phyloP scores from a whole-genome alignment of 164 flowering plant genomes.

The Macadamia tetraphylla region DNA sequence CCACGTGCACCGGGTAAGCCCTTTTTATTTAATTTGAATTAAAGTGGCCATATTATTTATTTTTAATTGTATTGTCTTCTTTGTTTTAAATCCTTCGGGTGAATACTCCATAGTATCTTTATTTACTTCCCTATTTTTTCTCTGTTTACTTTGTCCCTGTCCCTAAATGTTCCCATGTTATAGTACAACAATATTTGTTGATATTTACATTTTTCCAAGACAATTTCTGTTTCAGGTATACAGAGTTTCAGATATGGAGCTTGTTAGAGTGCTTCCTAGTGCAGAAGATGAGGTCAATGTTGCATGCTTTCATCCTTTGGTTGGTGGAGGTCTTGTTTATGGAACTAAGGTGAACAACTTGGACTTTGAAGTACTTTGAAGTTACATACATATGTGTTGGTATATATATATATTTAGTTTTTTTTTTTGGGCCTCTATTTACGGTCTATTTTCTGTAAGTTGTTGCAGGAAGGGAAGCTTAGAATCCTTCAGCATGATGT shows the following conservation, averaged over 20 bases:
- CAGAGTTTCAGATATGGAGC: constrained; percentile 98
- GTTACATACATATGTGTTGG: neutral
- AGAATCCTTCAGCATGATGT: constrained; percentile 73
- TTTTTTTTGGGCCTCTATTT: neutral
- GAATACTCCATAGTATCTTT: too few relatives aligned
- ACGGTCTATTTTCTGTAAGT: too few relatives aligned
- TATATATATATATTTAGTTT: neutral
- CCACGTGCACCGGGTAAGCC: too few relatives aligned
- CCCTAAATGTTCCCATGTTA: too few relatives aligned
- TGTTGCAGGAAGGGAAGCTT: constrained; percentile 89
- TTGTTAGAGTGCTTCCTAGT: constrained; percentile 92
- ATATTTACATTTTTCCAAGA: neutral
- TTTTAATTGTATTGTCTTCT: too few relatives aligned
- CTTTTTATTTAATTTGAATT: too few relatives aligned
- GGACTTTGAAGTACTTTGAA: neutral
- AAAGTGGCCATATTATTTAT: too few relatives aligned
- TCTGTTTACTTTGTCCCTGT: too few relatives aligned
- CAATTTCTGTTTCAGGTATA: constrained; percentile 50
- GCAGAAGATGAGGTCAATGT: constrained; percentile 99
- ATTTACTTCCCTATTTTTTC: too few relatives aligned
- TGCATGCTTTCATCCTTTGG: constrained; percentile 96
- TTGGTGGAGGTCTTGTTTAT: constrained; percentile 93
- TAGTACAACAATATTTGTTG: neutral
- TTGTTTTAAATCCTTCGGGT: too few relatives aligned
- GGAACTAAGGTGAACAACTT: constrained; percentile 75